Base-by-base conservation (phyloP, 2,329 filamentous ascomycete genomes). In the Aspergillus novoparasiticus region DNA sequence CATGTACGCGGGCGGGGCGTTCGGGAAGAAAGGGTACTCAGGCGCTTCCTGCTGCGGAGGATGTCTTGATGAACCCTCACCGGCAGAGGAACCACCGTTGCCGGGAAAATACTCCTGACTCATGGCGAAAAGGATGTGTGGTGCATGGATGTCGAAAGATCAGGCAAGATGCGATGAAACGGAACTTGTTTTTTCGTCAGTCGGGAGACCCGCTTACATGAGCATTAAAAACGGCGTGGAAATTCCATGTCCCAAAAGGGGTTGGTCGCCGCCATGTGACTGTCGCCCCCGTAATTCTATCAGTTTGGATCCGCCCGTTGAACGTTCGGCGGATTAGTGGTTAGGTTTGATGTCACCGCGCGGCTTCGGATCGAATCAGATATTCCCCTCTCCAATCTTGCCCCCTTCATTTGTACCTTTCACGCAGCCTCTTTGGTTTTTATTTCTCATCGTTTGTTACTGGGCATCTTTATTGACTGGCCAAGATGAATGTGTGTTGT, bases 1-100 rank as follows among this genome's bases (percentile, higher is more conserved):
- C 89, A 96, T 92, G 79, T 94, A 97, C 63, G 88, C 85, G 57
- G 90, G 90, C 64, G 76, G 72, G 67, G 72, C 68, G 67, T 67
- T 71, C 59, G 73, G 68, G 54, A 64, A 64, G 58, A 72, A 72
- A 61, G 72, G 74, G 67, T 64, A 73, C 62, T 70, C 68, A 53
- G 66, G 62, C 50, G 58, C 55, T 61, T 72, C 67, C 53, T 77
- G 70, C 41, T 73, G 68, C 41, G 70, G 71, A 30, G 66, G 45
- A 54, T 71, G 69, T 28, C 69, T 73, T 28, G 78, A 79, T 48
- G 79, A 78, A 50, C 73, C 73, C 64, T 78, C 75, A 56, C 75
- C 71, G 62, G 72, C 71, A 43, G 74, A 73, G 36, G 76, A 78
- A 57, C 71, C 70, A 65, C 72, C 72, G 55, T 75, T 73, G 62